Evolutionary conservation across 2,329 filamentous ascomycete genomes (phyloP).

Genomic region (Mycosphaerelloides madeirae): DNA sequence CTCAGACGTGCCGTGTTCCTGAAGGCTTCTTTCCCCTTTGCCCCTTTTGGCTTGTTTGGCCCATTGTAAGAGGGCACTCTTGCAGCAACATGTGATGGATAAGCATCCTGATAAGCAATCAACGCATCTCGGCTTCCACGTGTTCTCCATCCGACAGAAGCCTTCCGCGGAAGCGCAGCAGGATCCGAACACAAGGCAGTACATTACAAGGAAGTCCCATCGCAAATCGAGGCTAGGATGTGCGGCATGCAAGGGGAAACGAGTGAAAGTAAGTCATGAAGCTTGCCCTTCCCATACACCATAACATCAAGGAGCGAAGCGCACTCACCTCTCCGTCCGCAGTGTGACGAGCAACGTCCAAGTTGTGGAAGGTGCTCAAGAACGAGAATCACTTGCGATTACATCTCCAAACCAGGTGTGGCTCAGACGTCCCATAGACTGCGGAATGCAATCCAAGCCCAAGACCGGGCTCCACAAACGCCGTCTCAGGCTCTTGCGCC

Average conservation of each 20-base stretch:
- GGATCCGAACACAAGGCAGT: conserved; percentile 1
- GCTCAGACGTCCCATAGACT: too few species aligned
- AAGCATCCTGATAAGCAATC: not conserved
- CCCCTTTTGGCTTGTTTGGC: too few species aligned
- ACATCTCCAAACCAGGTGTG: not conserved
- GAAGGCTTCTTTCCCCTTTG: too few species aligned
- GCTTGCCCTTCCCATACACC: not conserved
- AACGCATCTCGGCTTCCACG: conserved; percentile 5
- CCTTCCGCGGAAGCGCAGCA: not conserved
- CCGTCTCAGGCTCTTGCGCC: not conserved
- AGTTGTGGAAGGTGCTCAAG: not conserved
- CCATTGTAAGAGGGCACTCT: not conserved
- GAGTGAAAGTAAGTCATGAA: conserved; percentile 1
- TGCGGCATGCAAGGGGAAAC: not conserved
- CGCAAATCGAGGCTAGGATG: conserved; percentile 2
- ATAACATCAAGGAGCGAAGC: not conserved
- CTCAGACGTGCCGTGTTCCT: too few species aligned
- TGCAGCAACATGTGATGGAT: not conserved
- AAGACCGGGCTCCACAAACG: too few species aligned
- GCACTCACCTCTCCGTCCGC: not conserved
- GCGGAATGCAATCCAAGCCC: too few species aligned
- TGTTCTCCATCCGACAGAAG: conserved; percentile 7
- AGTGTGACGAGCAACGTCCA: conserved; percentile 2
- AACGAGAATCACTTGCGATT: not conserved
- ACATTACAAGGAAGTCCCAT: conserved; percentile 1